phyloP scores from a whole-genome alignment of 129 eudicot genomes.

The Rutidosis leptorrhynchoides region DNA sequence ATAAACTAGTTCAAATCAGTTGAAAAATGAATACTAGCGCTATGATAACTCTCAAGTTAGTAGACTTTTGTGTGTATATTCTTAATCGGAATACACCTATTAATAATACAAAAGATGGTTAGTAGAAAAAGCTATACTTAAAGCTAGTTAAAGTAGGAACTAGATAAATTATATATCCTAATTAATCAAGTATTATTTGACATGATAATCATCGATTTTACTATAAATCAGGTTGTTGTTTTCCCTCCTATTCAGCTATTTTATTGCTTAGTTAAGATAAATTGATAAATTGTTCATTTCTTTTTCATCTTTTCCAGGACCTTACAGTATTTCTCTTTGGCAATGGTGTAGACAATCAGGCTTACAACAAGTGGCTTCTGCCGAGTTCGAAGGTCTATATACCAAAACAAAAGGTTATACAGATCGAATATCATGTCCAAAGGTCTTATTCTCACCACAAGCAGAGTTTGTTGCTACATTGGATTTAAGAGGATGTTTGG shows the following conservation, averaged over 20 bases:
- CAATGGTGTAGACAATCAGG: conserved; percentile 42
- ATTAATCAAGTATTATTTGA: neutral
- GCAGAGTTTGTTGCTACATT: conserved; percentile 66
- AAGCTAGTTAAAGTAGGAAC: neutral
- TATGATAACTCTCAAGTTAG: neutral
- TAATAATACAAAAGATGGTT: conserved; percentile 3
- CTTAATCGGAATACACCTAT: neutral
- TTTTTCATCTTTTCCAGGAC: conserved; percentile 49
- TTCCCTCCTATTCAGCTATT: neutral
- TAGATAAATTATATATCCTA: too few species aligned
- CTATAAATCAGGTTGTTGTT: conserved; percentile 10
- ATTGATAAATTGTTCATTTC: conserved; percentile 10
- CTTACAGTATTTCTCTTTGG: conserved; percentile 64
- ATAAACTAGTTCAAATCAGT: neutral
- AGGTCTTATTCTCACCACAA: conserved; percentile 67
- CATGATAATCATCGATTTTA: conserved; percentile 10
- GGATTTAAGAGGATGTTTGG: conserved; percentile 69
- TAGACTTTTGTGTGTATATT: neutral
- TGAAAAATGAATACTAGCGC: neutral
- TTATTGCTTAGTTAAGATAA: neutral
- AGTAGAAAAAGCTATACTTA: neutral
- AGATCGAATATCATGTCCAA: conserved; percentile 63
- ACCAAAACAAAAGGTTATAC: conserved; percentile 46
- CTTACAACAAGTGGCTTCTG: conserved; percentile 48
- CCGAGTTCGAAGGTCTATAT: conserved; percentile 73